phyloP scores from a whole-genome alignment of 108 stramenopile genomes.

The Nitzschia sp. region DNA sequence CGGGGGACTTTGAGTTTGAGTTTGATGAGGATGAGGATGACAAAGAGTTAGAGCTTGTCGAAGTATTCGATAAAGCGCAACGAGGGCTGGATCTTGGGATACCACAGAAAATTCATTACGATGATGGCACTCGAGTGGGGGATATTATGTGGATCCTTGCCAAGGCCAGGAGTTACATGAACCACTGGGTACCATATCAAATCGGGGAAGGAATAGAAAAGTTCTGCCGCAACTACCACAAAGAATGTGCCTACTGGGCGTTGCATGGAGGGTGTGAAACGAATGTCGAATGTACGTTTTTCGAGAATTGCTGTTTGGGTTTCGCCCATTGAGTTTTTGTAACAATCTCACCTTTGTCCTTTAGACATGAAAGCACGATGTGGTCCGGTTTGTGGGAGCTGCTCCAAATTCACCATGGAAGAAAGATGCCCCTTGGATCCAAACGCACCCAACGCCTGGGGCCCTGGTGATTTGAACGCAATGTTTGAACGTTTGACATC shows the following conservation, averaged over 20 bases:
- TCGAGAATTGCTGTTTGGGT: conserved; percentile 32
- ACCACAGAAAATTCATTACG: conserved; percentile 1
- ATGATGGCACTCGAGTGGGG: neutral
- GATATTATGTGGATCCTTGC: conserved; percentile 10
- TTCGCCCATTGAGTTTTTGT: conserved; percentile 15
- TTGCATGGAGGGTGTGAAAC: conserved; percentile 64
- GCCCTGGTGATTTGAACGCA: conserved; percentile 64
- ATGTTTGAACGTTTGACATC: conserved; percentile 69
- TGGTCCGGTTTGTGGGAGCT: conserved; percentile 69
- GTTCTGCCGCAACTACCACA: conserved; percentile 55
- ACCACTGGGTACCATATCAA: conserved; percentile 26
- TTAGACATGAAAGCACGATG: conserved; percentile 54
- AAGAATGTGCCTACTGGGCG: conserved; percentile 67
- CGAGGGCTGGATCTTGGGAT: conserved; percentile 7
- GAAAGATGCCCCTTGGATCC: conserved; percentile 20
- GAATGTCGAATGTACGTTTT: conserved; percentile 51
- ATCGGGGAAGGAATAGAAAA: conserved; percentile 13
- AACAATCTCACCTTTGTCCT: neutral
- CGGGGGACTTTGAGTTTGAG: neutral
- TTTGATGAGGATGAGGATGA: conserved; percentile 9
- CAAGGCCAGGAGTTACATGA: conserved; percentile 39
- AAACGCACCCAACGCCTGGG: conserved; percentile 47
- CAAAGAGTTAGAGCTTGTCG: neutral
- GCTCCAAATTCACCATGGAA: conserved; percentile 28
- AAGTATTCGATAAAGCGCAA: neutral